Evolutionary conservation across 2,329 filamentous ascomycete species (phyloP).

Genomic region (Mycosphaerella sp.): DNA sequence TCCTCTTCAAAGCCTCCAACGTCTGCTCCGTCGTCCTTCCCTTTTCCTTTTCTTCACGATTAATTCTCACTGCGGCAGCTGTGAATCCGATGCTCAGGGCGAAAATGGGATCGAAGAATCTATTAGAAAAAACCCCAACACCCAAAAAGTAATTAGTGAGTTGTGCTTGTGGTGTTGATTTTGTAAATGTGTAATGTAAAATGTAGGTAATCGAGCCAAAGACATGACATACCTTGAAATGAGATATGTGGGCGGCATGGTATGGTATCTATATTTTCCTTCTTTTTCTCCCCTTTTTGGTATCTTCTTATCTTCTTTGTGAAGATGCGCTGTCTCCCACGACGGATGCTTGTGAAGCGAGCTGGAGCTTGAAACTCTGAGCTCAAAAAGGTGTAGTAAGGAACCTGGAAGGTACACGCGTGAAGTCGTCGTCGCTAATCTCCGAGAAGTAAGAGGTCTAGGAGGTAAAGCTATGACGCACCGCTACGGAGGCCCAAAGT

Average conservation of each 20-base stretch:
- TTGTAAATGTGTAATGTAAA: background rate
- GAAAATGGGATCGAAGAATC: constrained; percentile 45
- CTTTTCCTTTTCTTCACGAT: constrained; percentile 45
- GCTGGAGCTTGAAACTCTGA: too few relatives aligned
- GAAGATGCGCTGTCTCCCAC: too few relatives aligned
- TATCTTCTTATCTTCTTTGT: too few relatives aligned
- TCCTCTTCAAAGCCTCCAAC: constrained; percentile 37
- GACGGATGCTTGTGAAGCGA: too few relatives aligned
- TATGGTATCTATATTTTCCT: background rate
- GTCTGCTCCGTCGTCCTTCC: constrained; percentile 36
- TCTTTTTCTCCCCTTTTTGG: too few relatives aligned
- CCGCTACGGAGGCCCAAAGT: too few relatives aligned
- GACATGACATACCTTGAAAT: constrained; percentile 38
- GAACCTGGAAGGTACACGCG: too few relatives aligned
- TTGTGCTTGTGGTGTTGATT: background rate
- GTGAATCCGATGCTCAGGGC: constrained; percentile 43
- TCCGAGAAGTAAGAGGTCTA: too few relatives aligned
- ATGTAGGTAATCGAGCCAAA: background rate
- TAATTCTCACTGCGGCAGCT: constrained; percentile 38
- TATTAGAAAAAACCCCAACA: constrained; percentile 18
- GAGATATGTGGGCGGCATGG: constrained; percentile 32
- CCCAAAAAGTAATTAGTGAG: too few relatives aligned
- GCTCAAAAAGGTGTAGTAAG: too few relatives aligned
- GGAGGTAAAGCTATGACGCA: too few relatives aligned
- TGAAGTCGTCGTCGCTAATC: too few relatives aligned